Evolutionary conservation across 2,329 filamentous ascomycete species (phyloP).

Genomic region (Talaromyces funiculosus): DNA sequence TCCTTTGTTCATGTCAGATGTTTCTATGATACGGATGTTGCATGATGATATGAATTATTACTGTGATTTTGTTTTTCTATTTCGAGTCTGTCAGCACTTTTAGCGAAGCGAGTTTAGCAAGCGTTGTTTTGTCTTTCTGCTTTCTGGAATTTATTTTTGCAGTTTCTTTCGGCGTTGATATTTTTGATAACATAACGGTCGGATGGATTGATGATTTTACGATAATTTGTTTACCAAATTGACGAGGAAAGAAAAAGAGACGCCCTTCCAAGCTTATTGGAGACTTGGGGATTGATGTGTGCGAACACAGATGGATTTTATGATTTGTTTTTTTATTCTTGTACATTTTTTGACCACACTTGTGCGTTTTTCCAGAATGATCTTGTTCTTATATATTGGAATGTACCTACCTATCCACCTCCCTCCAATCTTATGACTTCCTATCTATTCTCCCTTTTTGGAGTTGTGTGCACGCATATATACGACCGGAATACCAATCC

Average conservation of each 20-base stretch:
- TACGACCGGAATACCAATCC: too few relatives aligned
- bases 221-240: neutral
- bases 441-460: too few relatives aligned
- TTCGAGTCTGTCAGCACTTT: constrained; percentile 12
- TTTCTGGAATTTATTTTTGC: neutral
- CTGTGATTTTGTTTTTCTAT: neutral
- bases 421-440: neutral
- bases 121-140: neutral
- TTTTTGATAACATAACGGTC: neutral
- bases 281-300: neutral
- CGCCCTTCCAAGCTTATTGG: neutral
- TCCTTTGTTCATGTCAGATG: constrained; percentile 18
- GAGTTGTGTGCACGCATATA: too few relatives aligned
- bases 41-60: constrained; percentile 9
- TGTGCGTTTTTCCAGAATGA: neutral
- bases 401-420: neutral
- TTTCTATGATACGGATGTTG: constrained; percentile 7
- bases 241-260: neutral
- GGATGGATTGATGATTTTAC: constrained; percentile 3
- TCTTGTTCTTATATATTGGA: neutral
- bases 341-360: neutral
- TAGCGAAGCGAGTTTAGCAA: constrained; percentile 11
- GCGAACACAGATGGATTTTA: neutral
- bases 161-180: neutral
- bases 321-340: neutral